Percentiles rank a stretch among this genome's conserved stretches.
Conservation (phyloP, 2,329 filamentous ascomycete genomes). For the Xylariomycetidae sp. region DNA sequence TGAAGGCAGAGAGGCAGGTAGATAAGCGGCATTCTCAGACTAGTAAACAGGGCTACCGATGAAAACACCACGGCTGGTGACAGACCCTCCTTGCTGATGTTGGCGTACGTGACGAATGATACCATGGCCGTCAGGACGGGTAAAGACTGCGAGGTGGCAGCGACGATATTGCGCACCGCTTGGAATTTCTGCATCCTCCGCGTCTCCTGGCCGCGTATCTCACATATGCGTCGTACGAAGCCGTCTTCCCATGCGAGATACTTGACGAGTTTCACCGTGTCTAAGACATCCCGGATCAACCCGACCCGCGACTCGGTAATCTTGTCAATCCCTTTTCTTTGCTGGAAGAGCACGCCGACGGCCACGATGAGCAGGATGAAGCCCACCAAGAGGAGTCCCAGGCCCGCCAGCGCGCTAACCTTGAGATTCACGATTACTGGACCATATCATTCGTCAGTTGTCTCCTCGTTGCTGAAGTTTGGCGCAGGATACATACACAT, state of each 20-base stretch:
- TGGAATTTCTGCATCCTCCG: constrained; percentile 71
- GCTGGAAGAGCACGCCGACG: constrained; percentile 67
- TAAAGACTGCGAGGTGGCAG: constrained; percentile 72
- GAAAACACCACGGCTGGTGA: constrained; percentile 78
- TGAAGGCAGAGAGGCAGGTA: constrained; percentile 80
- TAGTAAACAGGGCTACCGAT: constrained; percentile 86
- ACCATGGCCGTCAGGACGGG: constrained; percentile 92
- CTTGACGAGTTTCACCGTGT: constrained; percentile 85
- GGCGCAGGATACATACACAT: constrained; percentile 34
- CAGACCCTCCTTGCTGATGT: constrained; percentile 57
- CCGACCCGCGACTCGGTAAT: constrained; percentile 85
- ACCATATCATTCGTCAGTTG: neutral
- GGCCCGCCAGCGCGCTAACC: constrained; percentile 81
- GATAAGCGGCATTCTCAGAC: constrained; percentile 79
- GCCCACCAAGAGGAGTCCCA: constrained; percentile 69
- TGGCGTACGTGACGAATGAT: constrained; percentile 75
- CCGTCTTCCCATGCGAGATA: constrained; percentile 88
- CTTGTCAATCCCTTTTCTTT: constrained; percentile 76
- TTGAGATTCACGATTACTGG: constrained; percentile 70
- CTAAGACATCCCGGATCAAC: constrained; percentile 82
- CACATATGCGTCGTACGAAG: constrained; percentile 68
- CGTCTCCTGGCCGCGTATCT: constrained; percentile 70
- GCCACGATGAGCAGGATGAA: constrained; percentile 70
- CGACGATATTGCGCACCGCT: constrained; percentile 73
- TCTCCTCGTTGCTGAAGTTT: neutral